Evolutionary conservation across 2,329 filamentous ascomycete species (phyloP).

Genomic region (Diaporthe amygdali): DNA sequence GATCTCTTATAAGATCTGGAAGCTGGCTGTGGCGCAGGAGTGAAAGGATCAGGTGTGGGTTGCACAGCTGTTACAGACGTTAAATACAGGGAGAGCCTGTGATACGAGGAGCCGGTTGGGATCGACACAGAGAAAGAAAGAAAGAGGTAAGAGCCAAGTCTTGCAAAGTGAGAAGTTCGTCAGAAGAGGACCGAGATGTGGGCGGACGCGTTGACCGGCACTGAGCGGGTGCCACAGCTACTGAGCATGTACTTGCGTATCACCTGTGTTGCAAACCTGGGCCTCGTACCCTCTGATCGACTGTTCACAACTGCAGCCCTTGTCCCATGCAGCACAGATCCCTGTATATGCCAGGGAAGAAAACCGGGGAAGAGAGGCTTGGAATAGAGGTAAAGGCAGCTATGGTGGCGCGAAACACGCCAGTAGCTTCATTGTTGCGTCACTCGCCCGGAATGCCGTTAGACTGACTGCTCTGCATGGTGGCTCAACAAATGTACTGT

Average conservation of each 20-base stretch:
- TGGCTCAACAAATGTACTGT: neutral
- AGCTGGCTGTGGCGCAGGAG: neutral
- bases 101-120: neutral
- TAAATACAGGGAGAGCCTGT: constrained; percentile 16
- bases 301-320: neutral
- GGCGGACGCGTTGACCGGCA: neutral
- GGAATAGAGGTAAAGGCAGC: neutral
- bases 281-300: neutral
- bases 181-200: neutral
- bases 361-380: neutral
- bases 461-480: neutral
- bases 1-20: constrained; percentile 5
- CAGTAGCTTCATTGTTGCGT: constrained; percentile 13
- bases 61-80: neutral
- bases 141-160: neutral
- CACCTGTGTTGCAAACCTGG: neutral
- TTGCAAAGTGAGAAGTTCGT: constrained; percentile 4
- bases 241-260: neutral
- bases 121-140: neutral
- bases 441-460: constrained; percentile 6
- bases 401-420: constrained; percentile 7
- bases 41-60: neutral
- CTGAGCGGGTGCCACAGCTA: neutral
- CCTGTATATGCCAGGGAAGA: neutral
- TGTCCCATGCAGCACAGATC: neutral